Evolutionary conservation across 768 basidiomycete species (phyloP).

Genomic region (Coprinellus micaceus): DNA sequence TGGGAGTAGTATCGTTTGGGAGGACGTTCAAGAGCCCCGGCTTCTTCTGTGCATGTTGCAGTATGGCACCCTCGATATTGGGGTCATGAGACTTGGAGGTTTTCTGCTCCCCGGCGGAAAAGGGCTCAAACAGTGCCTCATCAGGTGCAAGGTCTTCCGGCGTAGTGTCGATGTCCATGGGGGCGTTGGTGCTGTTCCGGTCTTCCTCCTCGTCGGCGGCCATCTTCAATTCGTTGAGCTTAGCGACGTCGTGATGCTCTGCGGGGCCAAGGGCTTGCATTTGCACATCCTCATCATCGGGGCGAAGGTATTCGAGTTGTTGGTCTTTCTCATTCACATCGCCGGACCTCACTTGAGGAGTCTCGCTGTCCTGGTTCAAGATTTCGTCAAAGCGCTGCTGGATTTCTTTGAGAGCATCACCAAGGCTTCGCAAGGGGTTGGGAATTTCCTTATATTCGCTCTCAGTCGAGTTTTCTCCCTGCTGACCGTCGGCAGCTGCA

Average conservation of each 20-base stretch:
- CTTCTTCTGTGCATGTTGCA: constrained; percentile 27
- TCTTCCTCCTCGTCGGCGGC: constrained; percentile 50
- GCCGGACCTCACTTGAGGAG: constrained; percentile 32
- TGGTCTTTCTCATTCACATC: constrained; percentile 34
- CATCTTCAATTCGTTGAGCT: constrained; percentile 76
- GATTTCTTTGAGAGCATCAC: constrained; percentile 80
- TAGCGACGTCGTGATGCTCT: constrained; percentile 77
- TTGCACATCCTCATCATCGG: constrained; percentile 63
- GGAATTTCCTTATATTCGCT: constrained; percentile 34
- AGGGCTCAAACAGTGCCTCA: neutral
- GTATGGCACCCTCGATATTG: constrained; percentile 45
- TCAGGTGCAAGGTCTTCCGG: constrained; percentile 22
- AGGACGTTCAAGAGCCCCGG: constrained; percentile 18
- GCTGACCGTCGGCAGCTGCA: constrained; percentile 40
- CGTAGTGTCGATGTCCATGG: constrained; percentile 49
- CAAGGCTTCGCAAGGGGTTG: constrained; percentile 74
- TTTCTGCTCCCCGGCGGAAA: neutral
- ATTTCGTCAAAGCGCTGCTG: constrained; percentile 84
- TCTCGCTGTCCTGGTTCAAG: constrained; percentile 38
- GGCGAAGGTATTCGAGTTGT: constrained; percentile 73
- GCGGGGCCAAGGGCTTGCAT: constrained; percentile 92
- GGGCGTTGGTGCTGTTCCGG: constrained; percentile 22
- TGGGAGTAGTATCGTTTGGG: constrained; percentile 24
- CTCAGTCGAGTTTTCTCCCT: constrained; percentile 39
- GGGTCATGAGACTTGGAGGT: constrained; percentile 21